phyloP scores from a whole-genome alignment of 2,329 filamentous ascomycete species.

The Monosporascus ibericus region DNA sequence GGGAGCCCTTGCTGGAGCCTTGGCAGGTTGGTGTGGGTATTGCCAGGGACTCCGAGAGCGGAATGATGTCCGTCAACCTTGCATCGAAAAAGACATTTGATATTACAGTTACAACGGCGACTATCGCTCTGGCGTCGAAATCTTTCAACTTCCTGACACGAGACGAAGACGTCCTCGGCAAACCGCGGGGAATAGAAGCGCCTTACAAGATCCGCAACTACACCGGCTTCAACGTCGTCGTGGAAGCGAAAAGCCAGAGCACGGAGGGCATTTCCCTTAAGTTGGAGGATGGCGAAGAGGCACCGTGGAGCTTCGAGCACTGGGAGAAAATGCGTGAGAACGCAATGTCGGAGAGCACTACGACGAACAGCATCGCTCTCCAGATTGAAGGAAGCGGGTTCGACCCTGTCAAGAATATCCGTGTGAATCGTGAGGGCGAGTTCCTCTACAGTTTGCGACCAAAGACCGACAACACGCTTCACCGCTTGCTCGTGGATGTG shows the following conservation, averaged over 20 bases:
- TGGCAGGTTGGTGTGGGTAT: constrained; percentile 94
- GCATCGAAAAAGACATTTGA: constrained; percentile 88
- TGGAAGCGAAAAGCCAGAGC: constrained; percentile 68
- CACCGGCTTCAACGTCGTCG: constrained; percentile 82
- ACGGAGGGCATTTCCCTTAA: constrained; percentile 67
- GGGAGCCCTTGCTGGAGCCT: constrained; percentile 93
- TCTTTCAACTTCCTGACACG: constrained; percentile 84
- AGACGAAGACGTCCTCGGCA: constrained; percentile 87
- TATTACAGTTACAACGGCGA: constrained; percentile 85
- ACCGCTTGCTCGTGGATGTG: constrained; percentile 88
- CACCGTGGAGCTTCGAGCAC: constrained; percentile 94
- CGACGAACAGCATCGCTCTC: constrained; percentile 68
- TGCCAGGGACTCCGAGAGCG: constrained; percentile 67
- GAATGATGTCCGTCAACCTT: constrained; percentile 75
- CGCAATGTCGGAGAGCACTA: constrained; percentile 74
- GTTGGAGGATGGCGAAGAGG: constrained; percentile 82
- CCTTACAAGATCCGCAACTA: constrained; percentile 94
- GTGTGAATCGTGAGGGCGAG: constrained; percentile 91
- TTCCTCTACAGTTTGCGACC: constrained; percentile 83
- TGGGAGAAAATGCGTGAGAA: constrained; percentile 95
- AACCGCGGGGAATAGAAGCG: constrained; percentile 84
- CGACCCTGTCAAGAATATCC: constrained; percentile 80
- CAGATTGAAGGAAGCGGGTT: constrained; percentile 91
- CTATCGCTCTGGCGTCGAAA: constrained; percentile 88
- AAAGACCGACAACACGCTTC: constrained; percentile 75